Evolutionary conservation across 306 rosid species (phyloP), one percentile per base, ranked within the genome.

Genomic region (Quercus mongolica): DNA sequence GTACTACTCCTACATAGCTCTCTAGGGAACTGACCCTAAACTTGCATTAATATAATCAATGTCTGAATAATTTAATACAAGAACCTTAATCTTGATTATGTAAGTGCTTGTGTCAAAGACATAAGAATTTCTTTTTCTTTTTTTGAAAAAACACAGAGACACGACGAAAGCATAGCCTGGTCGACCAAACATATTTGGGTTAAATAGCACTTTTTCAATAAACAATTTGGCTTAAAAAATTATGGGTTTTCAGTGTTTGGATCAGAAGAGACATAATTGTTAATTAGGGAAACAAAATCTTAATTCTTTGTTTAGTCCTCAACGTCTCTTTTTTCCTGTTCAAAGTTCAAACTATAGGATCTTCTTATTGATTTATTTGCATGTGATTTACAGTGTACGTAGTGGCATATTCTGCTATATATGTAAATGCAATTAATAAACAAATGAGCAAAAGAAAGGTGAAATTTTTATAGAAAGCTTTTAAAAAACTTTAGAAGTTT

Each of bases 291-390:
- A 67, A 65, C 76, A 76, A 58, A 71, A 3, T 2, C 84, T 87
- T 78, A 80, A 74, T 80, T 71, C 44, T 19, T 85, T 86, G 86
- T 86, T 87, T 81, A 71, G 69, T 84, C 82, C 81, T 84, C 64
- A 88, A 88, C 89, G 91, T 83, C 87, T 88, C 91, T 78, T 76
- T 84, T 81, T 76, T 30, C 59, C 59, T 28, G 35, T 83, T 86
- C 83, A 86, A 76, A 83, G 46, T 41, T 41, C 46, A 8, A 18
- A 41, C 46, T 0, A 15, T 14, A 13, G 33, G 6, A 61, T 10
- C 17, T 49, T 11, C 17, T 49, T 49, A 49, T 3, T 49, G 54
- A 12, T 3, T 49, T 49, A 49, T 49, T 49, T 11, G 14, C 54
- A 49, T 49, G 54, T 49, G 54, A 49, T 49, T 49, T 12, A 3